Conservation (phyloP, 1,284 basidiomycete genomes). For the Ganoderma meredithae region DNA sequence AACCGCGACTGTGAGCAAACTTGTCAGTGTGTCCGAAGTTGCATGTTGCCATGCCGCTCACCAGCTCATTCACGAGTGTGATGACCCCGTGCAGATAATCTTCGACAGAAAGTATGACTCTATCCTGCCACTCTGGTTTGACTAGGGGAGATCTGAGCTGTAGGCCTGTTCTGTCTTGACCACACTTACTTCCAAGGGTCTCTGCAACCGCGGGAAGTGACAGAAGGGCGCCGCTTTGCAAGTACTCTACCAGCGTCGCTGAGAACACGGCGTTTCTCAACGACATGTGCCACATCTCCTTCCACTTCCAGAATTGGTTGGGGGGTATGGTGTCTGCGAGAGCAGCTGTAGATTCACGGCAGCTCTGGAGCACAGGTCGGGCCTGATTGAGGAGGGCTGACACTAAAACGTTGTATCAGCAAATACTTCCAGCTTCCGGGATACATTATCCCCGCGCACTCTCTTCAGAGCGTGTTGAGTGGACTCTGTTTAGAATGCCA, state of each 20-base stretch:
- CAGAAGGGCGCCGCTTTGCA: conserved; percentile 66
- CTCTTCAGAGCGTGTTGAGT: conserved; percentile 70
- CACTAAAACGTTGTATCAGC: conserved; percentile 49
- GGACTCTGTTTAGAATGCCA: conserved; percentile 76
- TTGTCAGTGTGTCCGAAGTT: neutral
- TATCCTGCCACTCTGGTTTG: conserved; percentile 72
- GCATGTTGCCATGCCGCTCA: conserved; percentile 5
- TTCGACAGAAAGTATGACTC: conserved; percentile 72
- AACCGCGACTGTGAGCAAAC: conserved; percentile 67
- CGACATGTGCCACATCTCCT: conserved; percentile 78
- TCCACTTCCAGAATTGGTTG: conserved; percentile 85
- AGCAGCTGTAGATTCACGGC: conserved; percentile 56
- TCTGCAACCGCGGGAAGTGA: conserved; percentile 60
- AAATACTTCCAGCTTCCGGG: neutral
- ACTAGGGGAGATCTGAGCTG: conserved; percentile 52
- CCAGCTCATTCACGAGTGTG: conserved; percentile 83
- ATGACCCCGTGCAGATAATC: conserved; percentile 90
- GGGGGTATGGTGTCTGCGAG: conserved; percentile 66
- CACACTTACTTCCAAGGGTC: conserved; percentile 69
- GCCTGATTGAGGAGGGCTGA: conserved; percentile 64
- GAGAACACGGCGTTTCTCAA: conserved; percentile 71
- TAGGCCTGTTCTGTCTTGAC: neutral
- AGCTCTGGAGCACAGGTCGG: conserved; percentile 61
- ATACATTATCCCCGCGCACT: conserved; percentile 50
- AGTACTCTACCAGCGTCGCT: conserved; percentile 70